Conservation (phyloP, 2,329 filamentous ascomycete species). For the Penicillium sp. region DNA sequence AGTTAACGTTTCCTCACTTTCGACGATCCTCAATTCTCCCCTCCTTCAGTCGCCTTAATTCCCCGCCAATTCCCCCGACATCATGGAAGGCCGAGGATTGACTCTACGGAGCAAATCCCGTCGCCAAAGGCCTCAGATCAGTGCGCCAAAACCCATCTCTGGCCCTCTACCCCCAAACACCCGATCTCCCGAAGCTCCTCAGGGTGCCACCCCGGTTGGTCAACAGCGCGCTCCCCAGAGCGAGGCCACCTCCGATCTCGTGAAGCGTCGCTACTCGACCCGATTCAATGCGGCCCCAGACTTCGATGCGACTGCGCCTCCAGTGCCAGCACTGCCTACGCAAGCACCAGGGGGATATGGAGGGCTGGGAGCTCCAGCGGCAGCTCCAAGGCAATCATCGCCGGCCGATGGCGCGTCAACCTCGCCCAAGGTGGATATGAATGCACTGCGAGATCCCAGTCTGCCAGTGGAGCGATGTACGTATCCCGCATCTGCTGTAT, state of each 20-base stretch:
- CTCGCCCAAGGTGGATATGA: constrained; percentile 68
- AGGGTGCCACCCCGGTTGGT: constrained; percentile 30
- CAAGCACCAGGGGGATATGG: constrained; percentile 61
- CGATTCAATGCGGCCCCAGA: constrained; percentile 78
- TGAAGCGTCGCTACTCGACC: constrained; percentile 92
- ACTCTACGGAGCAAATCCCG: constrained; percentile 64
- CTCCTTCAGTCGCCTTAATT: neutral
- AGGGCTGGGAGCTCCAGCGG: constrained; percentile 44
- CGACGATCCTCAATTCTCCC: constrained; percentile 9
- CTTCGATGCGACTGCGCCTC: constrained; percentile 67
- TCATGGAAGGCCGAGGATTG: constrained; percentile 58
- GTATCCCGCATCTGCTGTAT: constrained; percentile 27
- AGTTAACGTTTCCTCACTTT: neutral
- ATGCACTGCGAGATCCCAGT: constrained; percentile 76
- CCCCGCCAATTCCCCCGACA: constrained; percentile 16
- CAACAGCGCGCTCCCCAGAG: constrained; percentile 48
- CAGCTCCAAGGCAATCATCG: constrained; percentile 43
- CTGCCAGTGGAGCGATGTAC: constrained; percentile 77
- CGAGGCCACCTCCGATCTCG: constrained; percentile 71
- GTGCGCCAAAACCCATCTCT: constrained; percentile 59
- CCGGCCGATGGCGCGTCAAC: constrained; percentile 60
- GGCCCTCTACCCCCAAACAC: constrained; percentile 40
- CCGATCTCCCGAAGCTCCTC: constrained; percentile 39
- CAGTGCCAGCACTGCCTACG: constrained; percentile 67
- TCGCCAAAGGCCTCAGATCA: constrained; percentile 57